Conservation (phyloP, 495 filamentous ascomycete species). For the Aspergillus leporis region DNA sequence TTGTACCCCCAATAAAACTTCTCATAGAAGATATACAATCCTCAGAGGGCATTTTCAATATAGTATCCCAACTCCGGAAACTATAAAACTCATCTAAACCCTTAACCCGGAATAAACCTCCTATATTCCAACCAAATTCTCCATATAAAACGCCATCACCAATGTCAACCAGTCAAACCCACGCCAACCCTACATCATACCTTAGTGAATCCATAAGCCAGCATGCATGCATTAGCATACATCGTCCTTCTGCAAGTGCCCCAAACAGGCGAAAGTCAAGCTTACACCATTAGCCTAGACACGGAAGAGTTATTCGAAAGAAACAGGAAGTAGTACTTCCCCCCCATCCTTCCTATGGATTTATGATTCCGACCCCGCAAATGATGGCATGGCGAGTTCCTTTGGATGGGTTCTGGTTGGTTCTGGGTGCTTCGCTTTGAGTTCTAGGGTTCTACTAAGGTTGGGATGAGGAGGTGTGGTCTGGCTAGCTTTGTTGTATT, state of each 20-base stretch:
- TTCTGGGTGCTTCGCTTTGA: background rate
- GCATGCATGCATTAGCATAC: slow-evolving; percentile 4
- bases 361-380: background rate
- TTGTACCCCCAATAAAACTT: too few relatives aligned
- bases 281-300: background rate
- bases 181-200: background rate
- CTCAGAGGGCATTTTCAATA: too few relatives aligned
- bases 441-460: background rate
- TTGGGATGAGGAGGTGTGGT: background rate
- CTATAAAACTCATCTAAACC: background rate
- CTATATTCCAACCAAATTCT: background rate
- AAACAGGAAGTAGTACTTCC: background rate
- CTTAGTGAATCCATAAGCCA: background rate
- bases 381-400: background rate
- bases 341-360: background rate
- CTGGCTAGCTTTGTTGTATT: background rate
- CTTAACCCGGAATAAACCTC: background rate
- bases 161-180: background rate
- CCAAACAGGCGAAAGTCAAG: slow-evolving; percentile 2
- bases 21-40: too few relatives aligned
- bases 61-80: too few relatives aligned
- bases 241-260: slow-evolving; percentile 4
- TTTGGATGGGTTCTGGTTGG: background rate
- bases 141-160: background rate
- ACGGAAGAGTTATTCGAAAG: background rate